Conservation (phyloP, 257 asterid genomes). For the Fraxinus cuspidata region DNA sequence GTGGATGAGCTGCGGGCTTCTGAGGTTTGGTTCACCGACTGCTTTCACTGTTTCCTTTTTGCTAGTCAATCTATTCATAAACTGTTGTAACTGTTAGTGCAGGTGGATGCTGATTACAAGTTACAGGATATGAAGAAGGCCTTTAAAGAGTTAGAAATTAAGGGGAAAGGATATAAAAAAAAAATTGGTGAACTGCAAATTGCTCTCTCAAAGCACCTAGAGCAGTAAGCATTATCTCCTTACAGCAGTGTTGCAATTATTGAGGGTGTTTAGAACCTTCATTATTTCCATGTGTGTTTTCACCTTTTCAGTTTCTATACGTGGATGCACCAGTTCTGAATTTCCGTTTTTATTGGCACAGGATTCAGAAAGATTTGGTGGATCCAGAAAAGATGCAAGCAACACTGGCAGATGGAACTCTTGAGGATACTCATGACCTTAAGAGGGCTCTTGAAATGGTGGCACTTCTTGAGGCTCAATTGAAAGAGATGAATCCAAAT, state of each 20-base stretch:
- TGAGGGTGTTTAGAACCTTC: neutral
- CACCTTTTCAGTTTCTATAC: neutral
- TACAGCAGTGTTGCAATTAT: constrained; percentile 6
- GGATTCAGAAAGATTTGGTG: constrained; percentile 73
- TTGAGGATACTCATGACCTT: constrained; percentile 58
- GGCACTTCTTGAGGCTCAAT: constrained; percentile 87
- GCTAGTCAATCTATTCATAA: constrained; percentile 6
- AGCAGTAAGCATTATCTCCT: constrained; percentile 63
- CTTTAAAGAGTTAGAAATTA: constrained; percentile 65
- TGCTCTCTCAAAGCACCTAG: constrained; percentile 77
- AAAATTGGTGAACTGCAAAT: constrained; percentile 70
- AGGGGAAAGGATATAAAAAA: constrained; percentile 79
- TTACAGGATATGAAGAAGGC: constrained; percentile 82
- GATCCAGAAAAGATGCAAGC: constrained; percentile 82
- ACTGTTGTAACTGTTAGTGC: constrained; percentile 24
- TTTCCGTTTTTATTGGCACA: constrained; percentile 28
- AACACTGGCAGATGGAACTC: constrained; percentile 60
- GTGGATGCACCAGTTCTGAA: neutral
- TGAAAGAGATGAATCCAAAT: constrained; percentile 94
- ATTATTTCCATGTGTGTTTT: neutral
- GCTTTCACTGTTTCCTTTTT: constrained; percentile 8
- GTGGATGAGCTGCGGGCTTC: constrained; percentile 87
- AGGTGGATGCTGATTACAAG: constrained; percentile 98
- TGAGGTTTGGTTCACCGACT: constrained; percentile 55
- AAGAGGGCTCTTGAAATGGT: constrained; percentile 80